Evolutionary conservation across 2,329 filamentous ascomycete genomes (phyloP).

Genomic region (Xylariales sp.): DNA sequence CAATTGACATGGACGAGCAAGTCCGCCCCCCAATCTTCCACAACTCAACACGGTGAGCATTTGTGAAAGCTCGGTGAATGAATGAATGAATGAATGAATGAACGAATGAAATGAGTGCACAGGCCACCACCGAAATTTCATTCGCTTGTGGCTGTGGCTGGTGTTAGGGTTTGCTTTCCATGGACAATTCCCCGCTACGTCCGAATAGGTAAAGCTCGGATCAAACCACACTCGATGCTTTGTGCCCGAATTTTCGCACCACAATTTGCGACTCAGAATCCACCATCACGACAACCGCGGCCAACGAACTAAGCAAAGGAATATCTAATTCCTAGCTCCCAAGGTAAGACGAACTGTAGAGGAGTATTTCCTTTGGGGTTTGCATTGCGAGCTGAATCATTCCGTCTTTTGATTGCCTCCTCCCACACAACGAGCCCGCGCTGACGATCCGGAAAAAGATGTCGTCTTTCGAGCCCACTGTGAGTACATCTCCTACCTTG

Average conservation of each 20-base stretch:
- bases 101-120: too few relatives aligned
- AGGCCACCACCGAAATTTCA: too few relatives aligned
- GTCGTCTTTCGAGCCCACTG: constrained; percentile 67
- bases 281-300: constrained; percentile 6
- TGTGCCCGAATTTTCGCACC: constrained; percentile 10
- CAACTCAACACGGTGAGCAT: too few relatives aligned
- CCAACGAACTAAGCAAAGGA: constrained; percentile 11
- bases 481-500: constrained; percentile 43
- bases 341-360: constrained; percentile 12
- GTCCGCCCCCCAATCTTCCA: too few relatives aligned
- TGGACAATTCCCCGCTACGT: constrained; percentile 6
- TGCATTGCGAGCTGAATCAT: constrained; percentile 12
- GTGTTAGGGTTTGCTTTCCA: too few relatives aligned
- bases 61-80: too few relatives aligned
- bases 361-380: constrained; percentile 10
- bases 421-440: constrained; percentile 16
- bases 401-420: constrained; percentile 17
- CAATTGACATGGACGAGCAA: too few relatives aligned
- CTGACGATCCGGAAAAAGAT: constrained; percentile 45
- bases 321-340: constrained; percentile 10
- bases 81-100: too few relatives aligned
- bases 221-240: constrained; percentile 1
- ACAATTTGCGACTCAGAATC: constrained; percentile 8
- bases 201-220: constrained; percentile 1
- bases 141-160: too few relatives aligned